phyloP scores from a whole-genome alignment of 148 eudicot species.

The Salicornia ramosissima region DNA sequence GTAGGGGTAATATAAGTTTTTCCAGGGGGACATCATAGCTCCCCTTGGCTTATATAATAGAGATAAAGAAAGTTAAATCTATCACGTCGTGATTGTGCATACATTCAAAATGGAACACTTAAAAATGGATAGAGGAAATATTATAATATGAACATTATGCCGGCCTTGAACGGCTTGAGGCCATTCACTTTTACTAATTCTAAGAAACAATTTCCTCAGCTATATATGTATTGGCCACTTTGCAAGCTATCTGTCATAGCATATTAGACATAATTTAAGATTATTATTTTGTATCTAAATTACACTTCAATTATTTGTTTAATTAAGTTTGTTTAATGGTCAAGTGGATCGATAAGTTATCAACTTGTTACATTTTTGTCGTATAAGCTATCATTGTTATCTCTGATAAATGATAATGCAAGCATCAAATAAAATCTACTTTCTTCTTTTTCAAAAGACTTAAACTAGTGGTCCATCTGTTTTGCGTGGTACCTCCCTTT shows the following conservation, averaged over 20 bases:
- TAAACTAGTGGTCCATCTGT: not conserved
- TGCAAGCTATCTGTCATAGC: not conserved
- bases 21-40: too few species aligned
- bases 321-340: not conserved
- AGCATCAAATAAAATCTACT: too few species aligned
- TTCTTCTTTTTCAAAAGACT: too few species aligned
- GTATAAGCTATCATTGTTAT: conserved; percentile 9
- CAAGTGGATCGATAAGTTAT: conserved; percentile 5
- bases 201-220: not conserved
- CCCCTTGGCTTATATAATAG: too few species aligned
- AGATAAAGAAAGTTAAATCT: too few species aligned
- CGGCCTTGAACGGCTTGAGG: not conserved
- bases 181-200: not conserved
- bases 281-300: not conserved
- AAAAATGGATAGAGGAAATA: too few species aligned
- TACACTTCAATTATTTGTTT: not conserved
- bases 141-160: too few species aligned
- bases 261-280: not conserved
- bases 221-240: not conserved
- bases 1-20: too few species aligned
- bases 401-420: not conserved
- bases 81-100: too few species aligned
- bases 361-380: not conserved
- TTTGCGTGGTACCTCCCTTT: conserved; percentile 7
- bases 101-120: too few species aligned